Evolutionary conservation across 257 asterid genomes (phyloP).

Genomic region (Rubia yunnanensis): DNA sequence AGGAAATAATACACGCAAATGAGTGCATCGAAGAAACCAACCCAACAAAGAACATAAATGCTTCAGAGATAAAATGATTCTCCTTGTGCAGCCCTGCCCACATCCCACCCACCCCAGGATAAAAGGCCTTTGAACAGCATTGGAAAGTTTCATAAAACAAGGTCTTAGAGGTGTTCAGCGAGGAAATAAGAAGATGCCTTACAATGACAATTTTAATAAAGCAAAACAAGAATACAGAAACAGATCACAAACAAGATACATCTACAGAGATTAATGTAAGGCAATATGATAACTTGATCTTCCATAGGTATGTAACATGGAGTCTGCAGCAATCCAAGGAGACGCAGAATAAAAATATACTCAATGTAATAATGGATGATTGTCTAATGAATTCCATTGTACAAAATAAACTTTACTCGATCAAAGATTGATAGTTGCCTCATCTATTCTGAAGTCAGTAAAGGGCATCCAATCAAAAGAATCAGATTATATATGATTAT

Average conservation of each 20-base stretch:
- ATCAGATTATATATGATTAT: neutral
- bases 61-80: neutral
- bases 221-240: neutral
- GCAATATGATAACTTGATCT: neutral
- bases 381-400: neutral
- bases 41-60: neutral
- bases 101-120: neutral
- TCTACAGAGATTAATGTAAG: neutral
- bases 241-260: neutral
- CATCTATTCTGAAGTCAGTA: neutral
- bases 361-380: neutral
- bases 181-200: neutral
- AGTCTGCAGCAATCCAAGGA: neutral
- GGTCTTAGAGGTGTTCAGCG: neutral
- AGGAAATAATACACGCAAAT: neutral
- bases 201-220: too few relatives aligned
- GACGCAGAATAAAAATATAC: neutral
- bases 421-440: neutral
- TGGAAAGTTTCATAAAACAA: neutral
- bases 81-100: neutral
- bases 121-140: neutral
- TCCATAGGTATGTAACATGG: neutral
- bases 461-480: neutral
- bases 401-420: neutral
- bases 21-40: neutral